Evolutionary conservation across 202 grass and related monocot genomes (phyloP).

Genomic region (Musa balbisiana): DNA sequence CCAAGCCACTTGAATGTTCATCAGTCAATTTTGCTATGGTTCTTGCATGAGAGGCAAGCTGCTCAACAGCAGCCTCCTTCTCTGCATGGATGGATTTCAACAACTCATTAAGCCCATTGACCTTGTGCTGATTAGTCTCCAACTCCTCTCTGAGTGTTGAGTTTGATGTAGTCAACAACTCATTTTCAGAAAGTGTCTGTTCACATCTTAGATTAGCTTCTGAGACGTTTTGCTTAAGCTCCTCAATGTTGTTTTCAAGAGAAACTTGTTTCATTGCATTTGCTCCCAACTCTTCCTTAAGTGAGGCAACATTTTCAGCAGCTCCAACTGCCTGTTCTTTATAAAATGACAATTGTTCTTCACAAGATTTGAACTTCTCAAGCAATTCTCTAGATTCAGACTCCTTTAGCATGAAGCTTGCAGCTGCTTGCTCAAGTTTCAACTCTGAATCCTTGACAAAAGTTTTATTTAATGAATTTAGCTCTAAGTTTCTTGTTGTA

Average conservation of each 20-base stretch:
- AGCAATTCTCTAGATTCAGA: background rate
- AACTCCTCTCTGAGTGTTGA: slow-evolving; percentile 26
- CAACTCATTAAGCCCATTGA: slow-evolving; percentile 46
- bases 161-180: background rate
- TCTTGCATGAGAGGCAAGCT: slow-evolving; percentile 35
- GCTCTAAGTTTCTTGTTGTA: slow-evolving; percentile 9
- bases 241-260: slow-evolving; percentile 29
- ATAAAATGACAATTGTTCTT: background rate
- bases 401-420: slow-evolving; percentile 3
- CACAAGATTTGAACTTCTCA: background rate
- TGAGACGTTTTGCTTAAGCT: slow-evolving; percentile 14
- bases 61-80: slow-evolving; percentile 35
- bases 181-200: slow-evolving; percentile 10
- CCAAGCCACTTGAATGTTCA: slow-evolving; percentile 38
- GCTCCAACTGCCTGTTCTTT: slow-evolving; percentile 23
- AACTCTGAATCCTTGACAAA: slow-evolving; percentile 16
- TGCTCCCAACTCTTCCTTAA: slow-evolving; percentile 66
- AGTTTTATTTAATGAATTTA: slow-evolving; percentile 3
- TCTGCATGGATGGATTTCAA: slow-evolving; percentile 25
- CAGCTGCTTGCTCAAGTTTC: background rate
- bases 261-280: slow-evolving; percentile 58
- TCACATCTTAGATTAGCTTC: slow-evolving; percentile 4
- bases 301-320: slow-evolving; percentile 46
- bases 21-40: slow-evolving; percentile 39
- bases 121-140: slow-evolving; percentile 34